Evolutionary conservation across 1,284 basidiomycete genomes (phyloP).

Genomic region (Mycena citricolor): DNA sequence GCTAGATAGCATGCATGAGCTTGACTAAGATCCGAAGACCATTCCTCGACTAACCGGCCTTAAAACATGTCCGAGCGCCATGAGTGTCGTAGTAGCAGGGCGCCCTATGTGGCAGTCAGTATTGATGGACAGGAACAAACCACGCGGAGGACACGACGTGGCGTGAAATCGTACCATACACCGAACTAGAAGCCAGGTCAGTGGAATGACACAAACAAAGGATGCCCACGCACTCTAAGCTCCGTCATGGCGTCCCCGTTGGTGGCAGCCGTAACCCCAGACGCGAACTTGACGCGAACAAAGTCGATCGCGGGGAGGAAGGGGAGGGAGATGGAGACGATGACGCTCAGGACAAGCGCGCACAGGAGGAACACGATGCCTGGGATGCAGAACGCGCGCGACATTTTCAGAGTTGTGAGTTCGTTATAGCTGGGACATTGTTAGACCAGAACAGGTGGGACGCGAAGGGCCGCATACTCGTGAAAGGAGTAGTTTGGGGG

Average conservation of each 20-base stretch:
- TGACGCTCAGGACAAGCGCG: slow-evolving; percentile 64
- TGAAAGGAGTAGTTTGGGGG: too few species aligned
- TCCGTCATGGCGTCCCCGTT: slow-evolving; percentile 37
- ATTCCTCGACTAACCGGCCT: slow-evolving; percentile 35
- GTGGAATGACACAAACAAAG: too few species aligned
- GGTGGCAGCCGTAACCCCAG: slow-evolving; percentile 40
- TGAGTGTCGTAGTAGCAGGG: slow-evolving; percentile 48
- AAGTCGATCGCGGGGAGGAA: slow-evolving; percentile 65
- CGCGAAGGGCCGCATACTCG: too few species aligned
- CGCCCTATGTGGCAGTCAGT: slow-evolving; percentile 39
- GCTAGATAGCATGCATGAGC: slow-evolving; percentile 32
- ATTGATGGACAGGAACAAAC: not conserved
- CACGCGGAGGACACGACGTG: too few species aligned
- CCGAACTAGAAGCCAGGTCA: slow-evolving; percentile 57
- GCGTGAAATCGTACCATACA: slow-evolving; percentile 46
- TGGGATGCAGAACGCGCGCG: slow-evolving; percentile 62
- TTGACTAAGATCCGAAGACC: not conserved
- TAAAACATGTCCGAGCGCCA: slow-evolving; percentile 44
- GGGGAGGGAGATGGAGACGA: slow-evolving; percentile 70
- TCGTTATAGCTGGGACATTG: too few species aligned
- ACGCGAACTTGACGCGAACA: slow-evolving; percentile 51
- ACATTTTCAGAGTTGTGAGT: slow-evolving; percentile 35
- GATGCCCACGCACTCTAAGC: slow-evolving; percentile 60
- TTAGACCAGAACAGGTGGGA: too few species aligned
- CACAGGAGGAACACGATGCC: slow-evolving; percentile 60